Base-by-base conservation (phyloP, 2,329 filamentous ascomycete species). In the Beauveria scarabaeidicola region DNA sequence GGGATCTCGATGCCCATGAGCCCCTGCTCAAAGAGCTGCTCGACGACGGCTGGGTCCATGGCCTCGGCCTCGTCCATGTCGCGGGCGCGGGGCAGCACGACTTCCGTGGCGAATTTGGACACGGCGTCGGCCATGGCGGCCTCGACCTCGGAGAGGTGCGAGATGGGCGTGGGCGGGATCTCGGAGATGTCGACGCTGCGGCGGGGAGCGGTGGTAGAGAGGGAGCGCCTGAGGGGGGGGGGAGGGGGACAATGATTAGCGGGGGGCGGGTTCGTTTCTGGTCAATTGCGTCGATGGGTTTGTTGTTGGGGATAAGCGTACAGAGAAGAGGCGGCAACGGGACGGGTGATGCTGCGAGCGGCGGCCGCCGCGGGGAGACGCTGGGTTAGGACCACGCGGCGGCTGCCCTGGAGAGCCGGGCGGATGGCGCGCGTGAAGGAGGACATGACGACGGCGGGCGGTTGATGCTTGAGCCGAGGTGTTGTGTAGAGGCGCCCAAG, bases 1-100 rank as follows among this genome's bases (percentile, higher is more conserved):
- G 94, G 93, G 61, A 99, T 96, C 78, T 99, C 94, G 64, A 99
- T 83, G 63, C 91, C 89, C 94, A 99, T 99, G 53, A 99, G 79
- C 0, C 94, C 94, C 72, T 97, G 92, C 78, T 99, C 94, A 69
- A 99, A 99, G 56, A 96, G 83, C 75, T 94, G 89, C 78, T 96
- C 91, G 6, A 99, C 88, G 8, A 99, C 75, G 1, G 81, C 73
- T 0, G 90, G 86, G 73, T 97, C 94, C 94, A 99, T 97, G 61
- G 82, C 75, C 80, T 99, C 94, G 32, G 88, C 87, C 80, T 99
- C 94, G 73, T 99, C 94, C 94, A 99, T 99, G 19, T 96, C 92
- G 61, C 94, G 89, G 11, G 90, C 92, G 73, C 91, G 93, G 58
- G 94, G 94, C 55, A 92, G 84, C 66, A 99, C 88, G 32, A 91